Conservation (phyloP, 2,329 filamentous ascomycete genomes). For the Scytalidium sp. region DNA sequence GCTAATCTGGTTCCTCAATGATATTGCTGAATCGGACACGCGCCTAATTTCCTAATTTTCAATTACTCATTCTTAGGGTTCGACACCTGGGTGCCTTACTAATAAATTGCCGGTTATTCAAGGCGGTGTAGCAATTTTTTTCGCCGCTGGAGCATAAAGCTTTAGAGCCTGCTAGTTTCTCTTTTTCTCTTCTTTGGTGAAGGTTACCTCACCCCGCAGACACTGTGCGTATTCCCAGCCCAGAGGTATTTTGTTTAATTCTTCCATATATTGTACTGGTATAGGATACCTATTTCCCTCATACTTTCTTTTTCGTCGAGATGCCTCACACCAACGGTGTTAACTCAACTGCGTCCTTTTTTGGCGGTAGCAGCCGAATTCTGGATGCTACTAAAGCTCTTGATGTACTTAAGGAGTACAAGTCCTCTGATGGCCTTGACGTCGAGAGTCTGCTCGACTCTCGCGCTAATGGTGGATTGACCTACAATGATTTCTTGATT, state of each 20-base stretch:
- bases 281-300: constrained; percentile 28
- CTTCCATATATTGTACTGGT: constrained; percentile 19
- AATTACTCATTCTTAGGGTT: background rate
- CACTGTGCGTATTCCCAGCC: constrained; percentile 39
- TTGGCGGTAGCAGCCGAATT: constrained; percentile 45
- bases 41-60: too few relatives aligned
- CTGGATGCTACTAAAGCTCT: constrained; percentile 74
- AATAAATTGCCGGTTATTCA: background rate
- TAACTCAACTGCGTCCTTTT: constrained; percentile 45
- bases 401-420: constrained; percentile 79
- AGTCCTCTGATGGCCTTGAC: constrained; percentile 79
- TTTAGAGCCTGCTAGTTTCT: constrained; percentile 9
- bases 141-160: constrained; percentile 1
- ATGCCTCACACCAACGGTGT: constrained; percentile 73
- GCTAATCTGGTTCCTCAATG: too few relatives aligned
- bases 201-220: constrained; percentile 59
- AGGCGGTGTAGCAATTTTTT: constrained; percentile 5
- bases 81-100: background rate
- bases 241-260: constrained; percentile 20
- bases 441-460: constrained; percentile 87
- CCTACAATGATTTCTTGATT: constrained; percentile 98
- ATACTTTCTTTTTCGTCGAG: constrained; percentile 32
- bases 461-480: constrained; percentile 86
- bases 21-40: too few relatives aligned
- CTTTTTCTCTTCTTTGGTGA: constrained; percentile 49